These are phyloP conservation scores for Corymbia maculata DNA, from an alignment of 345 rosid genomes.

Conservation along the genomic window DNA sequence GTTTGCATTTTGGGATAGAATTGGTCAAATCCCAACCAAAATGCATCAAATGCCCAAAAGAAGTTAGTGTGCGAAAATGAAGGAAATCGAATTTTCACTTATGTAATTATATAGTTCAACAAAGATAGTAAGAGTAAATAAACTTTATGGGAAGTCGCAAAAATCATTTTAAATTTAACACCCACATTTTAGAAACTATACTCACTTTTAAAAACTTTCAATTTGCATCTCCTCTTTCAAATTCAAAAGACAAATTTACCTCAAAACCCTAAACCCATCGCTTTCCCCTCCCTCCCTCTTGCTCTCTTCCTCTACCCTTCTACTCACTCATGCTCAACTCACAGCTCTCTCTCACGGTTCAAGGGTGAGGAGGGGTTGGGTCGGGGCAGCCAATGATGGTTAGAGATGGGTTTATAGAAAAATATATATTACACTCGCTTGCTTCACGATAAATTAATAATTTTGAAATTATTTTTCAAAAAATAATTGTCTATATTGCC, in stretches of 20 bases:
- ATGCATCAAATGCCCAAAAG: neutral
- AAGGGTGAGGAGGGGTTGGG: neutral
- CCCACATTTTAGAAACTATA: neutral
- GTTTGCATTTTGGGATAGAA: neutral
- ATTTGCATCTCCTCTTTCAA: neutral
- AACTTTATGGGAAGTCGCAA: neutral
- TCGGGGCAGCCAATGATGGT: neutral
- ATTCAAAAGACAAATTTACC: neutral
- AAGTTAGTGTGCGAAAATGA: neutral
- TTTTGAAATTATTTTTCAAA: too few species aligned
- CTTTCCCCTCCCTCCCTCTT: neutral
- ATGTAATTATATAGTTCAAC: neutral
- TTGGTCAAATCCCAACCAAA: neutral
- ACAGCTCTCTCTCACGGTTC: neutral
- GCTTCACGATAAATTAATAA: too few species aligned
- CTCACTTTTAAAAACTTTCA: neutral
- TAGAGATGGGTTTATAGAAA: neutral
- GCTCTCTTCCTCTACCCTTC: neutral
- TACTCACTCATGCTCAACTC: neutral
- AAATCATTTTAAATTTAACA: neutral
- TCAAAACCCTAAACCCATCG: neutral
- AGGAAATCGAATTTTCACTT: neutral
- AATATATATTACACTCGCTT: neutral
- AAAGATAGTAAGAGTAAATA: neutral
- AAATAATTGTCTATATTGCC: too few species aligned